Evolutionary conservation across 2,329 filamentous ascomycete species (phyloP), one percentile per base, ranked within the genome.

Genomic region (Aspergillus viridinutans): DNA sequence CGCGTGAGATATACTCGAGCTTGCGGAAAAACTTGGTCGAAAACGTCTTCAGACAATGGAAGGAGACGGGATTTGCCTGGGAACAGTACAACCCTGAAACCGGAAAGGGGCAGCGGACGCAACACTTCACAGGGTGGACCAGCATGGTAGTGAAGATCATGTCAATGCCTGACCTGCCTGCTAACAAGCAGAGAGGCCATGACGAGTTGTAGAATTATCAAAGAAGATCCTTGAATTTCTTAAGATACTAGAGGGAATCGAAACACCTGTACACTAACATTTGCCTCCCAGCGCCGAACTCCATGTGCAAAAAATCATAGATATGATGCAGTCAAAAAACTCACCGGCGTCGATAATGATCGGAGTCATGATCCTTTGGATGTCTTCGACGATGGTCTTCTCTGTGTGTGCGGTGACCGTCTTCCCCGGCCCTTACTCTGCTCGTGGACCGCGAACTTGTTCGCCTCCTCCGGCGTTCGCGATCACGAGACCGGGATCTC

Each of bases 51-150:
- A 83, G 87, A 57, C 87, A 87, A 72, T 99, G 93, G 93, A 81
- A 87, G 70, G 85, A 90, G 69, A 97, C 94, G 0, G 93, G 93
- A 20, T 97, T 97, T 72, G 94, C 93, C 0, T 99, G 93, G 93
- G 94, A 99, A 76, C 94, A 99, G 77, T 99, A 97, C 74, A 90
- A 96, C 72, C 91, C 92, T 0, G 91, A 96, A 67, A 96, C 90
- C 3, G 94, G 94, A 49, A 84, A 84, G 53, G 94, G 94, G n/a
- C 93, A 97, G 80, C 83, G 94, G 45, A 97, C 92, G 4, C 92
- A 97, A 80, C 93, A 97, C 75, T 99, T 99, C 72, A 97, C 94
- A 0, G 94, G 94, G 52, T 99, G 94, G 94, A 99, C 94, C n/a
- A 96, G 91, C 72, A 79, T 97, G 75, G 90, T 97, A 50, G 92